phyloP scores from a whole-genome alignment of 441 rosid species.

The Pelargonium fulgidum region DNA sequence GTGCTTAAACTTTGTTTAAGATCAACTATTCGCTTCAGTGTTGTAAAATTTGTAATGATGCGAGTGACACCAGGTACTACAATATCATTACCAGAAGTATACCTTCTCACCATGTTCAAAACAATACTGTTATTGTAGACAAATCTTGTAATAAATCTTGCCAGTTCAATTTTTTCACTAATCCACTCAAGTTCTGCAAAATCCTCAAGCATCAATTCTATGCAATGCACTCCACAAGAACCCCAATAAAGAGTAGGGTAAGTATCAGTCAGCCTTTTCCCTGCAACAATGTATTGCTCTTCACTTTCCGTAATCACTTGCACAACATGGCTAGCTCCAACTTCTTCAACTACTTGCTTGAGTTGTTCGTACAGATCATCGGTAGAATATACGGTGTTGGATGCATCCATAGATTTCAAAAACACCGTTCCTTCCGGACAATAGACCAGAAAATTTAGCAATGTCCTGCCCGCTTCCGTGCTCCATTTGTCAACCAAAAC shows the following conservation, averaged over 20 bases:
- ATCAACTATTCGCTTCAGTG: conserved; percentile 49
- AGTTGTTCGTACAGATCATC: conserved; percentile 52
- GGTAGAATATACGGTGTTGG: conserved; percentile 39
- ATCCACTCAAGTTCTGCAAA: conserved; percentile 66
- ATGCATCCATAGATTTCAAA: conserved; percentile 64
- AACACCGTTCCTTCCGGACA: conserved; percentile 69
- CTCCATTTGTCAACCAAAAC: conserved; percentile 60
- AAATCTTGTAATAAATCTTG: conserved; percentile 67
- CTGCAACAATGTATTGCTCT: conserved; percentile 45
- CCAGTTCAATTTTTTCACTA: conserved; percentile 51
- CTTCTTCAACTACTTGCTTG: conserved; percentile 69
- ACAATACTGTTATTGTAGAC: conserved; percentile 63
- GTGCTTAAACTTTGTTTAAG: conserved; percentile 58
- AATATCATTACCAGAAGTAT: conserved; percentile 67
- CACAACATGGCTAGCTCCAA: conserved; percentile 58
- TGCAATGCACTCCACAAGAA: conserved; percentile 67
- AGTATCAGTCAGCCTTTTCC: conserved; percentile 51
- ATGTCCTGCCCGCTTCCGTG: conserved; percentile 36
- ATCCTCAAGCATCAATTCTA: conserved; percentile 72
- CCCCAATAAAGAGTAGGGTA: conserved; percentile 79
- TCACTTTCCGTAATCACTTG: conserved; percentile 71
- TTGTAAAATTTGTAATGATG: conserved; percentile 65
- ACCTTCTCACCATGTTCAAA: conserved; percentile 65
- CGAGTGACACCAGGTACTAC: conserved; percentile 51
- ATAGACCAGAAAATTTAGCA: conserved; percentile 54